Base-by-base conservation (phyloP, 495 filamentous ascomycete genomes). In the Aspergillus cavernicola region DNA sequence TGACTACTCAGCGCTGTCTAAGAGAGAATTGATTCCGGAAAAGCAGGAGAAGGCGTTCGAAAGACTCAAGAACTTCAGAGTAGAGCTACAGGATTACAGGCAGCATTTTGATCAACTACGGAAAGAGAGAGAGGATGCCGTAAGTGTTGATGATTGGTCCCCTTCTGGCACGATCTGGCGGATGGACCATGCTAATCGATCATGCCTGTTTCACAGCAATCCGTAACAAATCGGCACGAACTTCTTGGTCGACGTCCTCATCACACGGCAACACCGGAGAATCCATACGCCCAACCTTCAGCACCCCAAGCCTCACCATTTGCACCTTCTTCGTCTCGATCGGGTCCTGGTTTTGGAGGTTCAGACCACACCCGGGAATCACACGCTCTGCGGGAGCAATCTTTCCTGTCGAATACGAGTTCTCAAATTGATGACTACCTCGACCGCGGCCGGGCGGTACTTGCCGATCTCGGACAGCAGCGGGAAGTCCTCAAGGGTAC, bases 401-500 rank as follows among this genome's bases (percentile, higher is more conserved):
- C 78, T 49, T 99, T 99, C 78, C 85, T 96, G 55, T 63, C 75
- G 9, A 83, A 73, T 50, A 92, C 93, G 18, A 81, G 91, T 66
- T 78, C 75, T 2, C 87, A 92, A 46, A 78, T 99, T 1, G 93
- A 99, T 64, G 91, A 97, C 44, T 99, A 92, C 63, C 76, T 99
- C 28, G 92, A 95, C 53, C 79, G 92, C 2, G 93, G 93, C 1
- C 83, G 92, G 49, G 88, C 89, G 0, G 93, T 97, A 38, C 76
- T 99, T 24, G 86, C 86, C 3, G 90, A 97, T 70, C 67, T 99
- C 41, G 85, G 88, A 2, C 78, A 96, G 66, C 95, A 99, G 75
- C 77, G 90, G 33, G 92, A 96, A 65, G 87, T 97, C 64, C 75
- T 99, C 54, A 99, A 99, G 75, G 86, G 84, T 7, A 97, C 93